phyloP scores from a whole-genome alignment of 169 alveolate genomes.

The Blepharisma undulans region DNA sequence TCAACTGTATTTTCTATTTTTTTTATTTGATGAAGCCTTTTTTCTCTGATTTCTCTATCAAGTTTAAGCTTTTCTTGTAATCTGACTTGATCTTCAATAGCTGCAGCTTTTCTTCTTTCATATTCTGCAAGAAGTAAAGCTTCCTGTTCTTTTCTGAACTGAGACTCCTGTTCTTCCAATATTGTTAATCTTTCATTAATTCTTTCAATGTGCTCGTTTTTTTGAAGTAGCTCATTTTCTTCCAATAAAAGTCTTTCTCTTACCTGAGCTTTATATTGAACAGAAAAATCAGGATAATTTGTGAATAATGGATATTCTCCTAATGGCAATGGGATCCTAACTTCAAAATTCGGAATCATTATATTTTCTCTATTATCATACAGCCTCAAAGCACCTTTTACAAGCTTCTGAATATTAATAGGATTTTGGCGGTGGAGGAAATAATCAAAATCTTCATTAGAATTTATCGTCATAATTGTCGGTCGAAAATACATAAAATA shows the following conservation, averaged over 20 bases:
- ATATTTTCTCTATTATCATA: constrained; percentile 23
- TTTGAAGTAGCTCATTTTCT: constrained; percentile 38
- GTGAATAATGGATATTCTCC: constrained; percentile 48
- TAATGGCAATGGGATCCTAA: constrained; percentile 42
- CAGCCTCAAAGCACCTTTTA: constrained; percentile 35
- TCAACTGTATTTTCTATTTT: constrained; percentile 47
- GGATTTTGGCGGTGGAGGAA: constrained; percentile 33
- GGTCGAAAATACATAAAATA: constrained; percentile 42
- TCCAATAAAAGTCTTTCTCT: constrained; percentile 30
- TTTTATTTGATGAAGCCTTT: constrained; percentile 43
- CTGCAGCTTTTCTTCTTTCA: constrained; percentile 37
- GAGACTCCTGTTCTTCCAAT: constrained; percentile 33
- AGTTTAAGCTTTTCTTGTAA: constrained; percentile 48
- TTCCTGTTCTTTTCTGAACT: constrained; percentile 36
- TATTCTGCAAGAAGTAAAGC: constrained; percentile 44
- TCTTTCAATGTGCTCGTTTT: constrained; percentile 33
- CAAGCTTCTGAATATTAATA: constrained; percentile 28
- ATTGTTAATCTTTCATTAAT: constrained; percentile 19
- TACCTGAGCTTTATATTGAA: neutral
- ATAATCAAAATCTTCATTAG: constrained; percentile 40
- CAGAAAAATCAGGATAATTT: constrained; percentile 42
- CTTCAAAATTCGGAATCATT: constrained; percentile 6
- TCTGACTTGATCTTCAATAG: constrained; percentile 34
- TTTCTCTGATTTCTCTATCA: constrained; percentile 45
- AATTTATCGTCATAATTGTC: constrained; percentile 6